These are phyloP conservation scores for Chaetomium fimeti DNA, from an alignment of 495 filamentous ascomycete species.

Conservation along the genomic window DNA sequence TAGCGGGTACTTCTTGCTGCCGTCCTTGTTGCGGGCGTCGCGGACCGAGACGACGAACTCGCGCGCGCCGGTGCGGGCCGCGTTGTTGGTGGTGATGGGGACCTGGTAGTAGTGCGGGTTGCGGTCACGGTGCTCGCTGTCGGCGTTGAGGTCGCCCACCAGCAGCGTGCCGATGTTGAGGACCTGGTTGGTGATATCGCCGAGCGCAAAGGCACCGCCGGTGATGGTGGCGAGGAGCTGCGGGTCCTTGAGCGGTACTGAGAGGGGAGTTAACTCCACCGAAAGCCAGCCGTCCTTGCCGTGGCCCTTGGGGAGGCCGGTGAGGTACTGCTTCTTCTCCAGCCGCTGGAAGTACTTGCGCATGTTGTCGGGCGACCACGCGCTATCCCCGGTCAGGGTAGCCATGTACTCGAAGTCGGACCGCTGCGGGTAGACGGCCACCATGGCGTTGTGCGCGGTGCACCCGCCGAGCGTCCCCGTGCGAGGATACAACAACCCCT, in stretches of 20 bases:
- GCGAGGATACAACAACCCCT: constrained; percentile 53
- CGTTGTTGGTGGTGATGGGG: constrained; percentile 49
- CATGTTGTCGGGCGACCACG: constrained; percentile 52
- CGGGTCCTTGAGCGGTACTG: constrained; percentile 49
- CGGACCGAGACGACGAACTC: constrained; percentile 55
- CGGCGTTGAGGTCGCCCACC: constrained; percentile 53
- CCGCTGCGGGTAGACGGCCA: constrained; percentile 43
- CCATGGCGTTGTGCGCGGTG: constrained; percentile 50
- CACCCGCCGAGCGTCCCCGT: constrained; percentile 51
- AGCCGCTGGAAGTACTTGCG: constrained; percentile 48
- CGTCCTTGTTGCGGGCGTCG: constrained; percentile 51
- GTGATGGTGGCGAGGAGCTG: constrained; percentile 52
- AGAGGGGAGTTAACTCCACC: constrained; percentile 49
- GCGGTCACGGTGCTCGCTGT: constrained; percentile 32
- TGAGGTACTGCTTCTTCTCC: constrained; percentile 56
- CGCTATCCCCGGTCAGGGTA: constrained; percentile 48
- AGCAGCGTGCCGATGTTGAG: constrained; percentile 48
- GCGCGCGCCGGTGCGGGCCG: constrained; percentile 50
- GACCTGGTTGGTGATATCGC: constrained; percentile 39
- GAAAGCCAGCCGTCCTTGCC: constrained; percentile 60
- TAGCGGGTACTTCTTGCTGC: constrained; percentile 56
- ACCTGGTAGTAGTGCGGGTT: constrained; percentile 49
- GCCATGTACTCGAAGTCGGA: constrained; percentile 49
- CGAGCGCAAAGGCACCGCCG: constrained; percentile 53
- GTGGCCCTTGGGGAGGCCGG: constrained; percentile 47